Percentiles rank a stretch among this genome's conserved stretches.
Conservation (phyloP, 2,329 filamentous ascomycete species). For the Cercospora sojina region DNA sequence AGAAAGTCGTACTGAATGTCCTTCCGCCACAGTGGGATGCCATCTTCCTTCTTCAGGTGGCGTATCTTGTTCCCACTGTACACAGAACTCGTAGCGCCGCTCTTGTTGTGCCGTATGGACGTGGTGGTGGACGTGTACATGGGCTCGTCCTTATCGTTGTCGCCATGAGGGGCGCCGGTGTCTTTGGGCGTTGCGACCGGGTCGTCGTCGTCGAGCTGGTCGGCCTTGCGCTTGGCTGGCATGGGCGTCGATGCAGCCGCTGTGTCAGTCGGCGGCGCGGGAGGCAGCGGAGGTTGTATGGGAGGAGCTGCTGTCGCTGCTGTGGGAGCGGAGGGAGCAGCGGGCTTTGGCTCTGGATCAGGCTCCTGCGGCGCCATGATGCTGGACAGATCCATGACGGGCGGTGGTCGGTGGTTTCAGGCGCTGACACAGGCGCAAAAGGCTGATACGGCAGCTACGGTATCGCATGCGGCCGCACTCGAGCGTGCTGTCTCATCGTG, state of each 20-base stretch:
- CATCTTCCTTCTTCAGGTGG: slow-evolving; percentile 85
- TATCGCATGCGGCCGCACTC: neutral
- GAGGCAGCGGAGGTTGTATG: slow-evolving; percentile 18
- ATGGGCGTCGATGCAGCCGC: slow-evolving; percentile 15
- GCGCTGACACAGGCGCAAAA: slow-evolving; percentile 14
- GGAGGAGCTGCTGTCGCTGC: slow-evolving; percentile 8
- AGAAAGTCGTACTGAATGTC: slow-evolving; percentile 90
- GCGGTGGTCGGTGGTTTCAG: slow-evolving; percentile 10
- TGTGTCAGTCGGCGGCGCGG: slow-evolving; percentile 4
- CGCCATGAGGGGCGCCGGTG: slow-evolving; percentile 8
- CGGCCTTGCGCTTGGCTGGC: slow-evolving; percentile 25
- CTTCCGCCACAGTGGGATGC: slow-evolving; percentile 79
- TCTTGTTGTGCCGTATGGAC: slow-evolving; percentile 60
- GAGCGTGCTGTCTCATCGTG: slow-evolving; percentile 1
- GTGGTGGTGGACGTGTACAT: slow-evolving; percentile 52
- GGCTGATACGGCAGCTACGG: neutral
- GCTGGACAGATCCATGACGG: slow-evolving; percentile 12
- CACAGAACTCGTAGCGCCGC: slow-evolving; percentile 64
- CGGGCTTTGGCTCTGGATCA: slow-evolving; percentile 4
- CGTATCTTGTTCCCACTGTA: slow-evolving; percentile 75
- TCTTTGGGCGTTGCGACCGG: slow-evolving; percentile 19
- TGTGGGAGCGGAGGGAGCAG: slow-evolving; percentile 5
- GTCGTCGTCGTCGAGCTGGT: slow-evolving; percentile 25
- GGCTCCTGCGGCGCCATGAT: slow-evolving; percentile 11
- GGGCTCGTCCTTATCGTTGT: slow-evolving; percentile 27